phyloP scores from a whole-genome alignment of 2,329 filamentous ascomycete species.

The Fusarium pseudoanthophilum region DNA sequence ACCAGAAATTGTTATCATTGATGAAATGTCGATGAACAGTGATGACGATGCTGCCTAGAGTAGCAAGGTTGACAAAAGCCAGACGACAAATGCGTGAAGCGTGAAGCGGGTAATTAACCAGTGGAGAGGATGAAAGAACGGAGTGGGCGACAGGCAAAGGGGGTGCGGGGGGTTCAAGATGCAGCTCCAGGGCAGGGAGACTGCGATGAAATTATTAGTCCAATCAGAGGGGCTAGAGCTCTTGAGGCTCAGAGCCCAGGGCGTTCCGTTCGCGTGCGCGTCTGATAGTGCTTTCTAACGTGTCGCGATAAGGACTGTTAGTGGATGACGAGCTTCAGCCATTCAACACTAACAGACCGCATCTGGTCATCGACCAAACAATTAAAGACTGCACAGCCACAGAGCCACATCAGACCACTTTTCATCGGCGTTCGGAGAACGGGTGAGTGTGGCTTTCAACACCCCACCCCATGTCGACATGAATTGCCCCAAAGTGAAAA shows the following conservation, averaged over 20 bases:
- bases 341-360: neutral
- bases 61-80: conserved; percentile 25
- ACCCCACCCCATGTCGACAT: conserved; percentile 22
- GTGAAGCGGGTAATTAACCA: conserved; percentile 36
- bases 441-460: conserved; percentile 16
- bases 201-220: neutral
- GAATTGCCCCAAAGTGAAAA: conserved; percentile 36
- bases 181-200: conserved; percentile 12
- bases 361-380: neutral
- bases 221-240: conserved; percentile 8
- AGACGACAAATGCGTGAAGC: conserved; percentile 28
- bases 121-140: conserved; percentile 40
- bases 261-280: conserved; percentile 33
- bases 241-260: conserved; percentile 15
- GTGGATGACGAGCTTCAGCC: neutral
- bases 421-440: neutral
- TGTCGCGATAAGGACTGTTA: conserved; percentile 25
- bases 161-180: conserved; percentile 26
- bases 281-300: conserved; percentile 11
- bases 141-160: conserved; percentile 36
- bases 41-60: conserved; percentile 36
- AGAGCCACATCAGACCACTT: conserved; percentile 8
- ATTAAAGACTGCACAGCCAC: neutral
- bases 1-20: conserved; percentile 3
- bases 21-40: conserved; percentile 15